Conservation (phyloP, 2,329 filamentous ascomycete genomes). For the Xylariaceae sp. region DNA sequence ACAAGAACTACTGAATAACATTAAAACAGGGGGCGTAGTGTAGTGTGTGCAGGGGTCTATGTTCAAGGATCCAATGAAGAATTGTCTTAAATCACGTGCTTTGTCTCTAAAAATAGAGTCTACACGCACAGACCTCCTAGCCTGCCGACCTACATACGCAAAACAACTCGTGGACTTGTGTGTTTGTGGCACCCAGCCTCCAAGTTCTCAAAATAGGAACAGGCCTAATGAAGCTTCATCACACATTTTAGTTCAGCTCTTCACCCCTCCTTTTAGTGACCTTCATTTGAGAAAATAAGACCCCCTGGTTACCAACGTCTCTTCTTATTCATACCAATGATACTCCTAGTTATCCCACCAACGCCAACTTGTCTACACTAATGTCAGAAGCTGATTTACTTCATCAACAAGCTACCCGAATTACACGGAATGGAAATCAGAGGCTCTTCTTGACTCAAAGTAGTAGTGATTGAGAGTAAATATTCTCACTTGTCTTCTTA, state of each 20-base stretch:
- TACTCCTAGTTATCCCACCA: conserved; percentile 1
- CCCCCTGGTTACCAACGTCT: conserved; percentile 2
- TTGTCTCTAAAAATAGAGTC: conserved; percentile 19
- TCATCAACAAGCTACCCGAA: conserved; percentile 13
- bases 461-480: conserved; percentile 6
- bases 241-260: conserved; percentile 2
- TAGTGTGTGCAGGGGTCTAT: conserved; percentile 13
- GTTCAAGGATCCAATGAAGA: not conserved
- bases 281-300: not conserved
- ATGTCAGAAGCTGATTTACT: not conserved
- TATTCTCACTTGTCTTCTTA: conserved; percentile 5
- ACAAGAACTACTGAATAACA: too few species aligned
- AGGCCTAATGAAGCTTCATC: conserved; percentile 21
- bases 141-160: conserved; percentile 14
- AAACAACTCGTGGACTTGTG: conserved; percentile 27
- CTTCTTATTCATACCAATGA: conserved; percentile 5
- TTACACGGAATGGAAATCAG: conserved; percentile 10
- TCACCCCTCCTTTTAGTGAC: not conserved
- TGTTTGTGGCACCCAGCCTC: conserved; percentile 21
- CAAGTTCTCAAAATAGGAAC: conserved; percentile 26
- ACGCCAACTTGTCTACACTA: not conserved
- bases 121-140: conserved; percentile 15
- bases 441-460: conserved; percentile 6
- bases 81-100: conserved; percentile 11
- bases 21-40: too few species aligned